A percentile compares a stretch with the other conserved stretches of the same genome.
phyloP scores from a whole-genome alignment of 164 flowering plant genomes.

The Stephania japonica region DNA sequence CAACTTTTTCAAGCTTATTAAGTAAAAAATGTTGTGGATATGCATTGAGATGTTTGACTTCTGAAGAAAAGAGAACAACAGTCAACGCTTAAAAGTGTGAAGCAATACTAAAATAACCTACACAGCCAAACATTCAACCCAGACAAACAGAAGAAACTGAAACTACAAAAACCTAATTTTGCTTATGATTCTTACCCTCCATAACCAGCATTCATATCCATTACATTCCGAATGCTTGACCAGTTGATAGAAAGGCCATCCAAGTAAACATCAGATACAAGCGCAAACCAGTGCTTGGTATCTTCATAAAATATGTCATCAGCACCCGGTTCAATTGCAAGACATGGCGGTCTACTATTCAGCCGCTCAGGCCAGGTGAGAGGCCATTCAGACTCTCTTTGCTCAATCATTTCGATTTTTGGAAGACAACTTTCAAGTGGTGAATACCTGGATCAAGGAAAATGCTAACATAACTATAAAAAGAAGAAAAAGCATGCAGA shows the following conservation, averaged over 20 bases:
- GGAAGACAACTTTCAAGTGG: slow-evolving; percentile 66
- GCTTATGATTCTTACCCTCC: slow-evolving; percentile 66
- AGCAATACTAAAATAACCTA: not conserved
- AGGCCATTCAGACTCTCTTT: slow-evolving; percentile 48
- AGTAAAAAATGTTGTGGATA: not conserved
- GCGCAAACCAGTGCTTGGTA: slow-evolving; percentile 53
- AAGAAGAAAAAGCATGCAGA: not conserved
- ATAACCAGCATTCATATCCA: slow-evolving; percentile 97
- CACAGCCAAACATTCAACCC: not conserved
- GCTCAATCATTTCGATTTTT: slow-evolving; percentile 33
- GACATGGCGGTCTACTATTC: slow-evolving; percentile 49
- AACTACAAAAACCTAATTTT: not conserved
- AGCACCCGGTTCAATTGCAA: slow-evolving; percentile 35
- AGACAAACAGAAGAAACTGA: not conserved
- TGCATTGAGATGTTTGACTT: not conserved
- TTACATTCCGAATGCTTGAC: slow-evolving; percentile 72
- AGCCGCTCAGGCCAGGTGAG: slow-evolving; percentile 83
- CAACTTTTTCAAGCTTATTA: slow-evolving; percentile 4
- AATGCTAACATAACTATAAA: not conserved
- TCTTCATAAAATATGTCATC: slow-evolving; percentile 47
- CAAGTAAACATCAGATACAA: slow-evolving; percentile 64
- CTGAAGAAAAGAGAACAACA: not conserved
- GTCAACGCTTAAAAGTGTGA: no score
- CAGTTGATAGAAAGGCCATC: slow-evolving; percentile 57
- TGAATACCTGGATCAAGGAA: slow-evolving; percentile 47